These are phyloP conservation scores for Magnaporthales sp. DNA, from an alignment of 2,329 filamentous ascomycete species.

Conservation along the genomic window DNA sequence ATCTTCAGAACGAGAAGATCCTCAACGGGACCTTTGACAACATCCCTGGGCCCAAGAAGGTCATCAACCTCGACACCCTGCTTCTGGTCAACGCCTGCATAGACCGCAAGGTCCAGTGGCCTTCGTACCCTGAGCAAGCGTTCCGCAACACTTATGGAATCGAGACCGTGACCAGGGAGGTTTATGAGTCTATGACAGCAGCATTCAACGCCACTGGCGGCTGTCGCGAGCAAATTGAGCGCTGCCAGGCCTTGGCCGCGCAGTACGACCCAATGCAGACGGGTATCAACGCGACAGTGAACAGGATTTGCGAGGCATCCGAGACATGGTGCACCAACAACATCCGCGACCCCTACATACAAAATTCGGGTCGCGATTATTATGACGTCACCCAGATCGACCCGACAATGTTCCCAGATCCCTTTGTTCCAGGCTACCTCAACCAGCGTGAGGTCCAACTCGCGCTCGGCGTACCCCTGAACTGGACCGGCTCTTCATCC, in stretches of 20 bases:
- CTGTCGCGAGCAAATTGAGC: slow-evolving; percentile 42
- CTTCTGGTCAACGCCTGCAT: slow-evolving; percentile 66
- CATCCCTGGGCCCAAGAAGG: not conserved
- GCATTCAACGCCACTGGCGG: slow-evolving; percentile 38
- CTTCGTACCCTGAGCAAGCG: slow-evolving; percentile 47
- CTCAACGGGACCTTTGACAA: slow-evolving; percentile 27
- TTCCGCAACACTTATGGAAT: slow-evolving; percentile 60
- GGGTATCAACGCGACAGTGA: slow-evolving; percentile 28
- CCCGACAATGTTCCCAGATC: slow-evolving; percentile 53
- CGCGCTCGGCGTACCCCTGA: slow-evolving; percentile 53
- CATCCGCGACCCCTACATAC: slow-evolving; percentile 46
- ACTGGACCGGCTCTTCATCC: slow-evolving; percentile 43
- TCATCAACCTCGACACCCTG: slow-evolving; percentile 50
- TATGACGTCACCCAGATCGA: slow-evolving; percentile 53
- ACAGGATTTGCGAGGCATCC: slow-evolving; percentile 44
- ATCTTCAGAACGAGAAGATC: slow-evolving; percentile 52
- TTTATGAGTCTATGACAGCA: slow-evolving; percentile 35
- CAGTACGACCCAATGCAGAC: slow-evolving; percentile 27
- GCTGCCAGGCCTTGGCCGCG: slow-evolving; percentile 37
- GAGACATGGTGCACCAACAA: slow-evolving; percentile 44
- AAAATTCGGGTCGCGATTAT: slow-evolving; percentile 41
- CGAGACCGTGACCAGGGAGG: slow-evolving; percentile 40
- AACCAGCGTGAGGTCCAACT: slow-evolving; percentile 47
- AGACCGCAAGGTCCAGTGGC: slow-evolving; percentile 53
- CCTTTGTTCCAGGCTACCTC: slow-evolving; percentile 54